These are phyloP conservation scores for Kalaharituber pfeilii DNA, from an alignment of 2,329 filamentous ascomycete species.

Conservation along the genomic window DNA sequence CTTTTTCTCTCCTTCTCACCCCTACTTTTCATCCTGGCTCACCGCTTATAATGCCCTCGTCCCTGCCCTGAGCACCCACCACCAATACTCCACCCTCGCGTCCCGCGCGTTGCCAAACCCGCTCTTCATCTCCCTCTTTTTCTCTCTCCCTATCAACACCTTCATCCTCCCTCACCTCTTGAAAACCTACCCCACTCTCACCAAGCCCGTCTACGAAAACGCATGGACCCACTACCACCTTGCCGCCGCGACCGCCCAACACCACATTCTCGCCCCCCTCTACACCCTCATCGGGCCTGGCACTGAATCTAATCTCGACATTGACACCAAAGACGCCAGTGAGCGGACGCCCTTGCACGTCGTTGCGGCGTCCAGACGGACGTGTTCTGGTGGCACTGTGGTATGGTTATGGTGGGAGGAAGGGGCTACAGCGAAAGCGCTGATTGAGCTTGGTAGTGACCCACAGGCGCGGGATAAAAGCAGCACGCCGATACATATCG, in stretches of 20 bases:
- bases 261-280: not conserved
- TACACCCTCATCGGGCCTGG: not conserved
- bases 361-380: not conserved
- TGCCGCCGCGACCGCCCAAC: not conserved
- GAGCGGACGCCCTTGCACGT: not conserved
- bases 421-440: not conserved
- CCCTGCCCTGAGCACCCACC: not conserved
- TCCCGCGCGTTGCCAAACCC: not conserved
- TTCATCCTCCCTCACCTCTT: no score
- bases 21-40: not conserved
- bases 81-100: not conserved
- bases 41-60: not conserved
- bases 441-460: not conserved
- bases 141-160: not conserved
- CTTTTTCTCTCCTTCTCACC: not conserved
- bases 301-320: not conserved
- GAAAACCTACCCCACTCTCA: not conserved
- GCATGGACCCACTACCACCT: not conserved
- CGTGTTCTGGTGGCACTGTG: not conserved
- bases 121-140: not conserved
- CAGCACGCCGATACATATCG: not conserved
- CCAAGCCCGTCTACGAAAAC: not conserved
- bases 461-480: not conserved
- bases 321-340: not conserved
- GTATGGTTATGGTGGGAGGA: not conserved